Base-by-base conservation (phyloP, 140 eudicot genomes). In the Senecio squalidus region DNA sequence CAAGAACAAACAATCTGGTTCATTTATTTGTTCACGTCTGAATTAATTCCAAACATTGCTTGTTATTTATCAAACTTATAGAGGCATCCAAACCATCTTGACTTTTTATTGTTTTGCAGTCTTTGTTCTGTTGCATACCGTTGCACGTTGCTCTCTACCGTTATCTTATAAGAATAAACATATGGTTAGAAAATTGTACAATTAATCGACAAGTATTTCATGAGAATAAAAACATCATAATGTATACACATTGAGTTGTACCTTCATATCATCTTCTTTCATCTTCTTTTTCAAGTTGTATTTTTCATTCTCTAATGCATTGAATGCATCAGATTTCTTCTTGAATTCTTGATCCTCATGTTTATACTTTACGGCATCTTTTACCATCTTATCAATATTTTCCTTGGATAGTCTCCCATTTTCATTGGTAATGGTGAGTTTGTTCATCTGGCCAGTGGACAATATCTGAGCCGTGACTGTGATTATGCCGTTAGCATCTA, bases 401-500 rank as follows among this genome's bases (percentile, higher is more conserved):
- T 56, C 49, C 66, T 67, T 46, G 5, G 51, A 15, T 21, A 67
- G 58, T n/a, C 66, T 57, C 28, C 41, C 24, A 31, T 28, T 66
- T 66, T 54, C 13, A 17, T 54, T 55, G 4, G 17, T 55, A 55
- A 66, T 55, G 2, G 25, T 28, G 21, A 66, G 72, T 18, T 54
- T 53, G 11, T 41, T 13, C 18, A 11, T 66, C 64, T 66, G 40
- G 54, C 62, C 55, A 0, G 47, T 66, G 18, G 63, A 53, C 17
- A 66, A 6, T 66, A 66, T 54, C 62, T 53, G 63, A 38, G 46
- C 22, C 0, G 73, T 67, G 39, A 67, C 65, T 4, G 58, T 67
- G n/a, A 67, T 56, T 8, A 67, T 67, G n/a, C 74, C 68, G 4
- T 70, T 14, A 2, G 22, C 47, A 29, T 70, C 75, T 26, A 70